Conservation (phyloP, 2,329 filamentous ascomycete species). For the Sporothrix schenckii region DNA sequence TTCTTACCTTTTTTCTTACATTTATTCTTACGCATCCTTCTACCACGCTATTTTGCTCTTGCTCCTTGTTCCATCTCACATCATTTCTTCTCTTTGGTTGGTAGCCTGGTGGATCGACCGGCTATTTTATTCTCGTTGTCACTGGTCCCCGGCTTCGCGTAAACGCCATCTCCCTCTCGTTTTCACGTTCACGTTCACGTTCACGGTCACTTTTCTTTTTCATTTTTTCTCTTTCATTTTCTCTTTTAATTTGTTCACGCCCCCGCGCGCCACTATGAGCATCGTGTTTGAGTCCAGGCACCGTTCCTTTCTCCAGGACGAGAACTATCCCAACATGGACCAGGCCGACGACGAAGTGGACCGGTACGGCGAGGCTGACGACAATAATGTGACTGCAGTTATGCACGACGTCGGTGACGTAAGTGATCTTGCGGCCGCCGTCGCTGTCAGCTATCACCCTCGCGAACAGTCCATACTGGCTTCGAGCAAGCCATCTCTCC, state of each 20-base stretch:
- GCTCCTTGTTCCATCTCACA: neutral
- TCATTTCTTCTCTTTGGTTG: conserved; percentile 12
- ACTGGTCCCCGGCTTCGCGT: conserved; percentile 4
- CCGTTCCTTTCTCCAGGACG: conserved; percentile 35
- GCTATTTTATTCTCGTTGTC: neutral
- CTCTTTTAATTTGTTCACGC: neutral
- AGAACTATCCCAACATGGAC: conserved; percentile 38
- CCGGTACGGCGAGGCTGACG: conserved; percentile 34
- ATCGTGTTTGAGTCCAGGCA: conserved; percentile 37
- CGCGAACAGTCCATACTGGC: conserved; percentile 34
- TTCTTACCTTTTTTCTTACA: neutral
- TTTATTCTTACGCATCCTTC: neutral
- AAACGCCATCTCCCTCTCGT: neutral
- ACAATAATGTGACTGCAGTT: conserved; percentile 27
- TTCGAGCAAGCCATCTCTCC: conserved; percentile 33
- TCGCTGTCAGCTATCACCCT: conserved; percentile 34
- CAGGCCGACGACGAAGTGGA: conserved; percentile 35
- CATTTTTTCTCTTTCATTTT: neutral
- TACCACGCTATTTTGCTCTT: neutral
- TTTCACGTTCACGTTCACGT: neutral
- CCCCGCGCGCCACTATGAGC: conserved; percentile 34
- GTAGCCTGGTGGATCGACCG: conserved; percentile 8
- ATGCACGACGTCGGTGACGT: conserved; percentile 34
- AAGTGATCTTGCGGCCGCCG: conserved; percentile 35
- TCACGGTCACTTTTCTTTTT: neutral